These are phyloP conservation scores for Penicillium occitanis DNA, from an alignment of 2,329 filamentous ascomycete genomes.

Conservation along the genomic window DNA sequence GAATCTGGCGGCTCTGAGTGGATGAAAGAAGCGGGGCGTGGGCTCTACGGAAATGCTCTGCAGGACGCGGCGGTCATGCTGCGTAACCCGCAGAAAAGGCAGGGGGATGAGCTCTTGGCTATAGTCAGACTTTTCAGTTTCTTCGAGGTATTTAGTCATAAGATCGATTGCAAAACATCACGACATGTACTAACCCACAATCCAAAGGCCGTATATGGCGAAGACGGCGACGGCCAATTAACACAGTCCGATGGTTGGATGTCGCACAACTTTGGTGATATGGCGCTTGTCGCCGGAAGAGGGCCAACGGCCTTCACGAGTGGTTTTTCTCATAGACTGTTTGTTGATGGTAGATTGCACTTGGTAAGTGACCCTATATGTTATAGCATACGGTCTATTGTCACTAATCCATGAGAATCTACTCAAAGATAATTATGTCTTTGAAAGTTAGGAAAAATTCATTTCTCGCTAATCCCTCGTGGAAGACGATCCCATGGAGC, in stretches of 20 bases:
- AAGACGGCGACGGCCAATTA: background rate
- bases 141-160: background rate
- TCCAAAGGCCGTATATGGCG: background rate
- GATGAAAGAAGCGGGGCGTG: background rate
- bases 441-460: background rate
- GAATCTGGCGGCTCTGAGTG: background rate
- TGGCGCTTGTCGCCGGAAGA: background rate
- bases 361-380: background rate
- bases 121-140: background rate
- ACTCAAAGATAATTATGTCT: no score
- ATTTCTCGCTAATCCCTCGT: background rate
- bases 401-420: no score
- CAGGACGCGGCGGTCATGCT: background rate
- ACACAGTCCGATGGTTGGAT: background rate
- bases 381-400: no score
- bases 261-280: background rate
- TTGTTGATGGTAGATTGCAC: background rate
- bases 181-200: background rate
- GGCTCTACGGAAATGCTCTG: background rate
- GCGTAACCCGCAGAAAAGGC: background rate
- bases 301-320: background rate
- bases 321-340: background rate
- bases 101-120: background rate
- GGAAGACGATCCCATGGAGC: background rate
- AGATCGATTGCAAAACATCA: no score